Evolutionary conservation across 441 rosid genomes (phyloP), one percentile per base, ranked within the genome.

Genomic region (Kokia cookei): DNA sequence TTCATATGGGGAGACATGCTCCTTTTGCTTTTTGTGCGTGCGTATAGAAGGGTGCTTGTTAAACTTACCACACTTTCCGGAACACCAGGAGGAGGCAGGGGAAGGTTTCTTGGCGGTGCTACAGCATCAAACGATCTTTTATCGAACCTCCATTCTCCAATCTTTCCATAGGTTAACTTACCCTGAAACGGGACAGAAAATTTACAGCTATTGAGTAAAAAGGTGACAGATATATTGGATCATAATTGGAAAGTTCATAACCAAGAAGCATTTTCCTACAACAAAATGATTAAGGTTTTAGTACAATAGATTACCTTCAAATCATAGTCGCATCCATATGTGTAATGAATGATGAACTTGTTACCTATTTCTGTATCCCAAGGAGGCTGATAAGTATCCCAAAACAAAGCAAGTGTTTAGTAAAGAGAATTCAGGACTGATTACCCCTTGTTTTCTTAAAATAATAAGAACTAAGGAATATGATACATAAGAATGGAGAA

Each of bases 81-180:
- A 80, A 93, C 98, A 73, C 98, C 97, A 0, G 90, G 82, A 53
- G 99, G 99, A 71, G 99, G 99, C 82, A 96, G 64, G 54, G 98
- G 80, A 67, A 96, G 98, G 82, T 93, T 96, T 83, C 80, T 87
- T 1, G 96, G 96, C 7, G 99, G 99, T 51, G 91, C 80, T 45
- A 59, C 82, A 11, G 9, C 71, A 67, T 77, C 91, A 45, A 81
- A 93, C 3, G 99, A 93, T 85, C 99, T 87, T 84, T 96, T 96
- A 79, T 93, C 97, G 10, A 96, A 96, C 82, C 97, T 86, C 99
- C 98, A 93, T 82, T 92, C 94, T 66, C 99, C 99, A 22, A 88
- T 84, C 84, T 85, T 96, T 63, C 99, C 99, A 82, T 96, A 92
- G 22, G 95, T 96, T 76, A 87, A 77, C 66, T 85, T 80, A 75